A percentile compares a stretch with the other conserved stretches of the same genome.
phyloP scores from a whole-genome alignment of 805 yeast species.

The Yamadazyma sp. region DNA sequence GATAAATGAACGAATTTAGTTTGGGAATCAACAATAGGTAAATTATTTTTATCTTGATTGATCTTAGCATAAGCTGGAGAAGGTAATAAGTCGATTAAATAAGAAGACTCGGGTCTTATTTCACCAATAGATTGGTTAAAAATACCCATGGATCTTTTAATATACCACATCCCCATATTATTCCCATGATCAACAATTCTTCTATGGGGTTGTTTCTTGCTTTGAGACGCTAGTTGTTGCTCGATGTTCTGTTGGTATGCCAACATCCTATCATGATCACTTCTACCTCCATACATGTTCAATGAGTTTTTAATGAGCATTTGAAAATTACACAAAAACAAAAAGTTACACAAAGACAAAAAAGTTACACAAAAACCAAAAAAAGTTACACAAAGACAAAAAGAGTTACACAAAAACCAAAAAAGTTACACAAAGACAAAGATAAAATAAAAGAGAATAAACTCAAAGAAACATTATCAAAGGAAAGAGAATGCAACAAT shows the following conservation, averaged over 20 bases:
- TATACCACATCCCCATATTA: constrained; percentile 61
- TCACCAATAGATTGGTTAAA: constrained; percentile 44
- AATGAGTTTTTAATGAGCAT: not conserved
- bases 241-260: constrained; percentile 35
- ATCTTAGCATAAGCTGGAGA: constrained; percentile 52
- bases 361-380: too few relatives aligned
- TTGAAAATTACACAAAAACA: too few relatives aligned
- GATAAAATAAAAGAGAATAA: too few relatives aligned
- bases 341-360: too few relatives aligned
- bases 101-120: constrained; percentile 68
- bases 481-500: too few relatives aligned
- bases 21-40: constrained; percentile 59
- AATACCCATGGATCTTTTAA: constrained; percentile 45
- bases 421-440: too few relatives aligned
- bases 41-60: constrained; percentile 28
- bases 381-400: too few relatives aligned
- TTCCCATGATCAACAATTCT: constrained; percentile 79
- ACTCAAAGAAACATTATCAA: too few relatives aligned
- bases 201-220: constrained; percentile 53
- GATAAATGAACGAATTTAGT: constrained; percentile 87
- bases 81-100: constrained; percentile 61
- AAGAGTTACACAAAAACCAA: too few relatives aligned
- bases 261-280: constrained; percentile 17
- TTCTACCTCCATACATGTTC: constrained; percentile 8
- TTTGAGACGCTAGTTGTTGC: constrained; percentile 45